Base-by-base conservation (phyloP, 108 stramenopile species). In the Skeletonema marinoi region DNA sequence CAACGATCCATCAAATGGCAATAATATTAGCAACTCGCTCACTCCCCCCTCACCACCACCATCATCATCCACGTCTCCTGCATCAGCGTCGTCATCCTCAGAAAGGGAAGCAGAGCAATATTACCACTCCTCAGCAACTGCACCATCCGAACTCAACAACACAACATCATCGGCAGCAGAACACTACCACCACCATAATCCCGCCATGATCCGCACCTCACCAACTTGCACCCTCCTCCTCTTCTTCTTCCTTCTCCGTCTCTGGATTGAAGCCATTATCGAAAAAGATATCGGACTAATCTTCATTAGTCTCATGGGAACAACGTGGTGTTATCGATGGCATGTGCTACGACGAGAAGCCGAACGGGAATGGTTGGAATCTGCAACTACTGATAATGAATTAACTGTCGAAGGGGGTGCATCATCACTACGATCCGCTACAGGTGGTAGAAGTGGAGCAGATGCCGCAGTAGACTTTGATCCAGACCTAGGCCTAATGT, bases 181-280 rank as follows among this genome's bases (percentile, higher is more conserved):
- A 56, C 54, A 56, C 19, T 25, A 25, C 54, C 25, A 25, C 0
- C 50, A 17, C 1, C 54, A 56, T 5, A 19, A 19, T 2, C 54
- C 54, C 19, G 9, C 54, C 19, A 51, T 51, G 6, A 56, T 56
- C 9, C 54, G 54, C 2, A 56, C 54, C 16, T 25, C 54, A 56
- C 54, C 65, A 42, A 89, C 79, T 29, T 93, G 92, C 64, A 80
- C 89, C 42, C 59, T 95, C 33, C 33, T 95, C 4, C 58, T 88
- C 4, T 71, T 86, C 32, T 93, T 93, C 63, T 66, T 95, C 46
- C 88, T 95, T 32, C 71, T 90, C 61, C 90, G 92, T 11, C 73
- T 95, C 46, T 95, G 94, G 94, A 77, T 95, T 60, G 87, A 92
- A 78, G 90, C 92, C 30, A 71, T 95, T 10, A 39, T 84, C 32